A percentile compares a stretch with the other conserved stretches of the same genome.
These are phyloP conservation scores for Neoboletus brunneissimus DNA, from an alignment of 768 basidiomycete species.

Conservation along the genomic window DNA sequence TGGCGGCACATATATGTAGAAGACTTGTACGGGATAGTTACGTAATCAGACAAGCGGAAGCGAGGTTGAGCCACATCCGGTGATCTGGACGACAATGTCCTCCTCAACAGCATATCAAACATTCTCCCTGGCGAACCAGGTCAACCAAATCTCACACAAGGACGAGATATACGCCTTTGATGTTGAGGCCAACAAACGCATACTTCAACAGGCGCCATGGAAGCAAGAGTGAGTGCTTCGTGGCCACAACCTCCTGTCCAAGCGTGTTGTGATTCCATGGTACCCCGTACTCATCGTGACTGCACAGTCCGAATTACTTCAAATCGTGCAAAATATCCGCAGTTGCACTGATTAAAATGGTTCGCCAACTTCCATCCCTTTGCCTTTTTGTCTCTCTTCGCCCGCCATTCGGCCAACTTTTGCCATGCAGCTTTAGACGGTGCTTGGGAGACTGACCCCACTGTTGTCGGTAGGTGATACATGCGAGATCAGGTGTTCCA, in stretches of 20 bases:
- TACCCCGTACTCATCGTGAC: not conserved
- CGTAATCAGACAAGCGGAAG: not conserved
- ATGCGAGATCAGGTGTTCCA: constrained; percentile 93
- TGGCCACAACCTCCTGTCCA: constrained; percentile 1
- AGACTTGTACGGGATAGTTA: not conserved
- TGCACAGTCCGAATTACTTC: constrained; percentile 69
- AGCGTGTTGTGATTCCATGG: not conserved
- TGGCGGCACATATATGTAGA: too few species aligned
- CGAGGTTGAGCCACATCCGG: not conserved
- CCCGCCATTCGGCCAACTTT: not conserved
- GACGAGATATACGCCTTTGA: constrained; percentile 82
- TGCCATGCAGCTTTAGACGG: not conserved
- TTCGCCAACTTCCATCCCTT: constrained; percentile 27
- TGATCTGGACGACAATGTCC: constrained; percentile 23
- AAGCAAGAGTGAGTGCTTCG: constrained; percentile 65
- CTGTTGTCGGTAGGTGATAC: constrained; percentile 71
- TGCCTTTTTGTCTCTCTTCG: not conserved
- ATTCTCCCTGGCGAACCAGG: constrained; percentile 70
- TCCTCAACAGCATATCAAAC: constrained; percentile 66
- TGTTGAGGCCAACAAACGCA: constrained; percentile 58
- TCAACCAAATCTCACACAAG: constrained; percentile 66
- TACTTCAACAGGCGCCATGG: constrained; percentile 79
- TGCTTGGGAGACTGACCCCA: not conserved
- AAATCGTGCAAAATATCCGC: constrained; percentile 94
- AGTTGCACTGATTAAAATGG: constrained; percentile 94